phyloP scores from a whole-genome alignment of 148 eudicot species.

The Rhododendron vialii region DNA sequence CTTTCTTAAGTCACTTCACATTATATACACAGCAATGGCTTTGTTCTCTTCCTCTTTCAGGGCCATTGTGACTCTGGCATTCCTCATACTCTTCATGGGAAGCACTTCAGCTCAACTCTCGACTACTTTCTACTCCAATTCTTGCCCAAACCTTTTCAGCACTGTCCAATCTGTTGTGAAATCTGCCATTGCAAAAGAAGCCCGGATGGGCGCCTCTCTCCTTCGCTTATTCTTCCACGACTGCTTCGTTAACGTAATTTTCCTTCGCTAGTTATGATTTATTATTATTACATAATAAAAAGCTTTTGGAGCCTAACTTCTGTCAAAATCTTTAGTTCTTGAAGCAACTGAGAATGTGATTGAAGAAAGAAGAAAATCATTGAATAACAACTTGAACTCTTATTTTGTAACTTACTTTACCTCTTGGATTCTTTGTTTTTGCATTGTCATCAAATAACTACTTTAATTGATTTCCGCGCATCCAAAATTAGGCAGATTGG shows the following conservation, averaged over 20 bases:
- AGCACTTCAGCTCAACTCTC: conserved; percentile 71
- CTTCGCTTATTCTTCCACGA: conserved; percentile 86
- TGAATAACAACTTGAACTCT: background rate
- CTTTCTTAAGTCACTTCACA: background rate
- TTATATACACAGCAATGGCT: conserved; percentile 33
- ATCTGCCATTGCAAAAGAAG: conserved; percentile 54
- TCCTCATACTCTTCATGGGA: conserved; percentile 37
- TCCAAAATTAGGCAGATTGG: background rate
- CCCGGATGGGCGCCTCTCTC: conserved; percentile 90
- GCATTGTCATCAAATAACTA: background rate
- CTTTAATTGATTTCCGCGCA: background rate
- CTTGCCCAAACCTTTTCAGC: conserved; percentile 58
- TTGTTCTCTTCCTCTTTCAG: conserved; percentile 23
- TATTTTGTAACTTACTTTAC: background rate
- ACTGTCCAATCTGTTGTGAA: conserved; percentile 44
- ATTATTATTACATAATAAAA: background rate
- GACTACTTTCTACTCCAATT: conserved; percentile 45
- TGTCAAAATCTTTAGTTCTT: background rate
- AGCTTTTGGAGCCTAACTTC: background rate
- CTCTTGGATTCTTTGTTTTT: background rate
- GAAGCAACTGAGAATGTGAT: background rate
- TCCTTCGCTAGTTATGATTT: background rate
- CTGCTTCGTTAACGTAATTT: conserved; percentile 76
- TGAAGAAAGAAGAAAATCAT: too few relatives aligned
- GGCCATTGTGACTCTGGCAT: conserved; percentile 17